phyloP scores from a whole-genome alignment of 805 yeast species.

The Metschnikowia gruessii region DNA sequence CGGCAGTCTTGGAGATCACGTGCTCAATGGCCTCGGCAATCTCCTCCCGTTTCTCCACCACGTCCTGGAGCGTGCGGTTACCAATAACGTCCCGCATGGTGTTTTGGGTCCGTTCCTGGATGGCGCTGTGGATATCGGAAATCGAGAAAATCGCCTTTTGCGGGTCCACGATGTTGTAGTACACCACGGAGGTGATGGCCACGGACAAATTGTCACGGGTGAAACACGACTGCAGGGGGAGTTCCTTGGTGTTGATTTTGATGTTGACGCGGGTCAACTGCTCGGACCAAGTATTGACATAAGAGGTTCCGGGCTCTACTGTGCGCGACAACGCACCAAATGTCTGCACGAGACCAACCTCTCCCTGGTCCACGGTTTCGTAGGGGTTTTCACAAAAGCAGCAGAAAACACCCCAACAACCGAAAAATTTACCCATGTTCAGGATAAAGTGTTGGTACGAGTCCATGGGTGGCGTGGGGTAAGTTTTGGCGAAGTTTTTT shows the following conservation, averaged over 20 bases:
- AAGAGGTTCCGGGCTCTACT: slow-evolving; percentile 66
- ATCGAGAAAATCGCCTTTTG: slow-evolving; percentile 63
- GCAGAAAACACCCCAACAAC: slow-evolving; percentile 54
- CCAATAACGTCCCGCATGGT: slow-evolving; percentile 73
- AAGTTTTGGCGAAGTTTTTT: slow-evolving; percentile 40
- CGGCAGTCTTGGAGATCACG: slow-evolving; percentile 59
- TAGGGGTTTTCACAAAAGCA: slow-evolving; percentile 60
- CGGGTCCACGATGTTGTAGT: slow-evolving; percentile 65
- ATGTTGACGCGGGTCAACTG: slow-evolving; percentile 49
- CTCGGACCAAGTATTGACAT: slow-evolving; percentile 65
- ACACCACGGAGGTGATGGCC: slow-evolving; percentile 60
- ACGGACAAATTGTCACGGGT: slow-evolving; percentile 69
- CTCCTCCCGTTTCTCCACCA: slow-evolving; percentile 69
- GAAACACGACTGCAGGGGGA: slow-evolving; percentile 65
- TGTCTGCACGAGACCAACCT: slow-evolving; percentile 63
- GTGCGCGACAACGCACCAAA: slow-evolving; percentile 64
- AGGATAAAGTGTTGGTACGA: slow-evolving; percentile 42
- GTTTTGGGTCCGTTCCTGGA: slow-evolving; percentile 67
- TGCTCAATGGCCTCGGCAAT: slow-evolving; percentile 59
- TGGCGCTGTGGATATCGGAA: slow-evolving; percentile 50
- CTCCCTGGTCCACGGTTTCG: slow-evolving; percentile 59
- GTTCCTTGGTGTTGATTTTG: slow-evolving; percentile 57
- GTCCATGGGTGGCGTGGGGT: slow-evolving; percentile 39
- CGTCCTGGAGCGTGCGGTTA: slow-evolving; percentile 62
- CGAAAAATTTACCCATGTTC: slow-evolving; percentile 45